Evolutionary conservation across 140 eudicot genomes (phyloP).

Genomic region (Senecio squalidus): DNA sequence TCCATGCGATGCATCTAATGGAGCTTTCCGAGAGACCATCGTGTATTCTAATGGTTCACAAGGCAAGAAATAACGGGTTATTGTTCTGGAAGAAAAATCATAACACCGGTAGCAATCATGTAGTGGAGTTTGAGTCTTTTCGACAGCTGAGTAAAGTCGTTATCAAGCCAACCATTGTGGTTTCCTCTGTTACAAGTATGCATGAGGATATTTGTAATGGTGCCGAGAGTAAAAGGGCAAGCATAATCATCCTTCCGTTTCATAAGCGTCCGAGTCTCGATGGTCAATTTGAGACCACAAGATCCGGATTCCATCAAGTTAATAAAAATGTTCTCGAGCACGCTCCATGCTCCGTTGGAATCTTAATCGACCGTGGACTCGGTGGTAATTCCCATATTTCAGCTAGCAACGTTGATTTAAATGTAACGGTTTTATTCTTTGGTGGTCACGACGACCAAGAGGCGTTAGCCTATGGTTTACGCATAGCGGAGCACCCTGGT

Average conservation of each 20-base stretch:
- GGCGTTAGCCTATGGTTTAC: slow-evolving; percentile 26
- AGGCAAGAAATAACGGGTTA: not conserved
- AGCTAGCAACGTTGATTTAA: slow-evolving; percentile 46
- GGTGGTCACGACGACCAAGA: slow-evolving; percentile 72
- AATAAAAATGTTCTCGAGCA: slow-evolving; percentile 47
- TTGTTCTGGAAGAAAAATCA: not conserved
- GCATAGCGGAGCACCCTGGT: not conserved
- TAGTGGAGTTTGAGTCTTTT: not conserved
- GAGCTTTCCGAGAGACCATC: not conserved
- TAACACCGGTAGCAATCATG: not conserved
- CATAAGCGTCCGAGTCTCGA: not conserved
- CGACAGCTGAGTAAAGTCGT: not conserved
- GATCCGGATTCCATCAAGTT: too few species aligned
- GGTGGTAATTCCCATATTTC: slow-evolving; percentile 52
- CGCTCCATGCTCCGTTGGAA: slow-evolving; percentile 71
- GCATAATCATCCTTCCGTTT: not conserved
- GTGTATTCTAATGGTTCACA: not conserved
- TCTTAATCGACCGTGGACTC: slow-evolving; percentile 68
- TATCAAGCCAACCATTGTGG: not conserved
- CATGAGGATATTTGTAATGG: not conserved
- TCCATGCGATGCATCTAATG: not conserved
- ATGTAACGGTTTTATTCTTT: slow-evolving; percentile 49
- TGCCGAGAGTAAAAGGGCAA: not conserved
- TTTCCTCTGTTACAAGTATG: not conserved
- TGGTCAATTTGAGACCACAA: not conserved